Evolutionary conservation across 2,329 filamentous ascomycete species (phyloP), one percentile per base, ranked within the genome.

Genomic region (Fusarium solani-melongenae): DNA sequence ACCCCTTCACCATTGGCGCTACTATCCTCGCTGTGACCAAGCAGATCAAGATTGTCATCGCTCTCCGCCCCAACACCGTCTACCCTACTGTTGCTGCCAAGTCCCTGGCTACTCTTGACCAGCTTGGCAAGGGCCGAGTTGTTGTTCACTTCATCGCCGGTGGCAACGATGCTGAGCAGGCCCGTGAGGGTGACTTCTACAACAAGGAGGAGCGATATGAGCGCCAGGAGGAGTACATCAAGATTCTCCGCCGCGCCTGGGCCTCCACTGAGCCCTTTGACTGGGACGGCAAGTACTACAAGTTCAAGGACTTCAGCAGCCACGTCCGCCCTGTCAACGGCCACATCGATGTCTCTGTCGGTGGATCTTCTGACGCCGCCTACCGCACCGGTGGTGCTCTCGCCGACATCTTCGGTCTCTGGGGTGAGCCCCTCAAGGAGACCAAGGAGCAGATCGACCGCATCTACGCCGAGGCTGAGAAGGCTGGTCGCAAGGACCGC

Each of bases 111-210:
- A 91, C 89, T 0, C 86, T 91, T 0, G 89, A 91, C 71, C 89
- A 91, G 70, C 86, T 91, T 29, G 87, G 87, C 77, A 80, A 79
- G 4, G 89, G 89, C 9, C 86, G 89, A 11, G 89, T 86, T 5
- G 89, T 91, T 0, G 89, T 91, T 12, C 89, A 91, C 74, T 90
- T 91, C 76, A 91, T 91, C 70, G 89, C 89, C 1, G 89, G 89
- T 31, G 89, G 89, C 56, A 90, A 85, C 65, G 89, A 91, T 63
- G 86, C 80, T 4, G 89, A 91, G 70, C 89, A 91, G 78, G 88
- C 88, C 1, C 84, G 83, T 29, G 89, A 91, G 77, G 89, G 89
- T 12, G 89, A 91, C 71, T 91, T 89, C 74, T 76, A 90, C 2
- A 83, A 76, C 77, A 91, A 91, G 75, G 85, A 88, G 11, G 81